Evolutionary conservation across 1,139 yeast species (phyloP), one percentile per base, ranked within the genome.

Genomic region (Nematodospora anomalae): DNA sequence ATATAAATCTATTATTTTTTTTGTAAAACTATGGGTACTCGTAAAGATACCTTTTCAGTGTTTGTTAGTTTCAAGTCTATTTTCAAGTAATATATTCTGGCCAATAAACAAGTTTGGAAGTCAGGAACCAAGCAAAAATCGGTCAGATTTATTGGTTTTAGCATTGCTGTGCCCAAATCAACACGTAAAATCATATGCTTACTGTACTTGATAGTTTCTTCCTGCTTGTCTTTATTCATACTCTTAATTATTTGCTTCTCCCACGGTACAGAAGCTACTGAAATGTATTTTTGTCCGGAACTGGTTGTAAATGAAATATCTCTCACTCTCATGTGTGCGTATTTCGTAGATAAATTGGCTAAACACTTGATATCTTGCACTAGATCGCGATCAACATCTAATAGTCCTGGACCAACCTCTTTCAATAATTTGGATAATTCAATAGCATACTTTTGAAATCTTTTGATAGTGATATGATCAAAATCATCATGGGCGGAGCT

Each of bases 81-180:
- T 23, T 59, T 57, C 22, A 65, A 41, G 40, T 63, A 64, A 41
- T 68, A 67, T 7, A 66, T 30, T 30, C 74, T 47, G 2, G 70
- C 57, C 42, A 64, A 37, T 24, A 57, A 51, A 42, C 74, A 67
- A 7, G 49, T 43, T 47, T 68, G 74, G 45, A 67, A 68, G 32
- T 62, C 69, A 0, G 74, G 74, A 4, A 65, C 55, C 15, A 68
- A 49, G 30, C 64, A 59, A 34, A 62, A 59, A n/a, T 58, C 58
- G 13, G 47, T 42, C 21, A 45, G 36, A 6, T 36, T 41, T 6
- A 37, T 37, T 10, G 45, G 46, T 20, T 36, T 41, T 20, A 32
- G 27, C 23, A 40, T 26, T 6, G 44, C 40, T 28, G 44, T 42
- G 9, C 47, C 44, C 14, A 52, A 35, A 33, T 52, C 48, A 2